Percentiles rank a stretch among this genome's conserved stretches.
These are phyloP conservation scores for Lachnellula suecica DNA, from an alignment of 2,329 filamentous ascomycete genomes.

Conservation along the genomic window DNA sequence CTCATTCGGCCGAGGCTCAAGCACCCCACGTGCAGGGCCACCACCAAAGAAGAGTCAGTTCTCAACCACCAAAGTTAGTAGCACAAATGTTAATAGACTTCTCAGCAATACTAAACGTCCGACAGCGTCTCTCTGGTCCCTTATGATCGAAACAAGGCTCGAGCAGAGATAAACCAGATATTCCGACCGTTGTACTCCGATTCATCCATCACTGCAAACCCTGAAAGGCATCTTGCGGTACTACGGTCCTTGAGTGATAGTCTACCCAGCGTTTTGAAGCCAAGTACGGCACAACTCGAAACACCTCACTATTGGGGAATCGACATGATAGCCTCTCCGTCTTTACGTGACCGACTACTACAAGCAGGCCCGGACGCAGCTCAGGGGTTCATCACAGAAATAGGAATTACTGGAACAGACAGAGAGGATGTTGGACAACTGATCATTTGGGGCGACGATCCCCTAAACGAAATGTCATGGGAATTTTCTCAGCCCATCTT, in stretches of 20 bases:
- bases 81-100: background rate
- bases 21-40: conserved; percentile 12
- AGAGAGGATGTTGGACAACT: conserved; percentile 38
- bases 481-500: conserved; percentile 40
- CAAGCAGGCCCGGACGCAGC: conserved; percentile 35
- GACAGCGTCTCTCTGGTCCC: conserved; percentile 31
- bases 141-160: conserved; percentile 36
- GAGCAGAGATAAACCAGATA: conserved; percentile 34
- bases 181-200: conserved; percentile 38
- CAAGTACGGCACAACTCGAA: conserved; percentile 38
- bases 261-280: conserved; percentile 36
- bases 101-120: conserved; percentile 16
- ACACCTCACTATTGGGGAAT: conserved; percentile 42
- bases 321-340: conserved; percentile 41
- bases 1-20: conserved; percentile 23
- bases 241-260: conserved; percentile 31
- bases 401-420: conserved; percentile 36
- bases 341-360: conserved; percentile 39
- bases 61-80: conserved; percentile 23
- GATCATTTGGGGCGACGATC: conserved; percentile 43
- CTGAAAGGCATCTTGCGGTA: conserved; percentile 34
- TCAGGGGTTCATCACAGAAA: conserved; percentile 37
- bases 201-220: conserved; percentile 32
- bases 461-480: conserved; percentile 41
- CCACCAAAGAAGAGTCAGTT: conserved; percentile 16